Evolutionary conservation across 164 flowering plant species (phyloP).

Genomic region (Cinnamomum micranthum): DNA sequence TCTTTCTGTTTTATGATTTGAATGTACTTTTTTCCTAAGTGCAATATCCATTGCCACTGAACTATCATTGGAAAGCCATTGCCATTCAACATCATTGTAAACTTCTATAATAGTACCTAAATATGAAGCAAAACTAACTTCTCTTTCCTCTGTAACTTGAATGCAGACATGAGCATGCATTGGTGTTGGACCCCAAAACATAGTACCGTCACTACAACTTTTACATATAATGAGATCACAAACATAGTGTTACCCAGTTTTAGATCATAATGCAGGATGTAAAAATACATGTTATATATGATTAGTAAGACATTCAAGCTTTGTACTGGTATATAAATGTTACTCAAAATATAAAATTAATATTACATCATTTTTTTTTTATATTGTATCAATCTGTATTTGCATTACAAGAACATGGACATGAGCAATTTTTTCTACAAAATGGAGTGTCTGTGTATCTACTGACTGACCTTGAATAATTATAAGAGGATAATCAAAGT

Average conservation of each 20-base stretch:
- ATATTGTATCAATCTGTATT: too few relatives aligned
- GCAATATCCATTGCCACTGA: neutral
- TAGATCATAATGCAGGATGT: neutral
- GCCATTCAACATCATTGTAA: neutral
- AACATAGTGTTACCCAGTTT: neutral
- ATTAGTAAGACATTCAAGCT: too few relatives aligned
- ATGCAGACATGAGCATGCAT: neutral
- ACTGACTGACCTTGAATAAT: too few relatives aligned
- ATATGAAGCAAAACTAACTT: neutral
- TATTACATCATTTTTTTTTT: neutral
- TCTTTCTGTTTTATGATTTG: neutral
- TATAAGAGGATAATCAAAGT: too few relatives aligned
- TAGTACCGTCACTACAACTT: too few relatives aligned
- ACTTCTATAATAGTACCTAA: neutral
- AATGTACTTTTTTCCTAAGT: neutral
- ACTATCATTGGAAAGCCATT: too few relatives aligned
- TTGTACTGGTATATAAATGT: neutral
- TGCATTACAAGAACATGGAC: too few relatives aligned
- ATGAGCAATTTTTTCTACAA: too few relatives aligned
- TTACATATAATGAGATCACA: too few relatives aligned
- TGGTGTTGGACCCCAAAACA: too few relatives aligned
- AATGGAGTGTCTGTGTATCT: too few relatives aligned
- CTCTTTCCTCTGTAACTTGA: neutral
- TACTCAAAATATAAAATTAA: neutral
- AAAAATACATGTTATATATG: too few relatives aligned